phyloP scores from a whole-genome alignment of 805 yeast genomes.

The Cyberlindnera subsufficiens region DNA sequence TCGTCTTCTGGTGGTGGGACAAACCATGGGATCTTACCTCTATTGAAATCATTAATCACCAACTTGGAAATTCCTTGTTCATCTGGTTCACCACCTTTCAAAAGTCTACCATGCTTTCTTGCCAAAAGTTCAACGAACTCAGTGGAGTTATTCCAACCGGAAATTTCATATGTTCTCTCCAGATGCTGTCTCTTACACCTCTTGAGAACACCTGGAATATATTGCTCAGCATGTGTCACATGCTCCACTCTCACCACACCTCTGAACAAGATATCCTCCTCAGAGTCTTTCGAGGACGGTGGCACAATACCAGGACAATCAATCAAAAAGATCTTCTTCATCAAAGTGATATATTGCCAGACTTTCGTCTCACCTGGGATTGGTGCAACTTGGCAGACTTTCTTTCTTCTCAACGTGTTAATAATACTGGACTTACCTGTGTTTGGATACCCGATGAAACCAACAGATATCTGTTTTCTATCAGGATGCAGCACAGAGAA shows the following conservation, averaged over 20 bases:
- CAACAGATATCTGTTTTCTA: conserved; percentile 93
- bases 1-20: conserved; percentile 84
- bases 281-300: conserved; percentile 83
- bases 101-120: conserved; percentile 83
- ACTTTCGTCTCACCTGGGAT: conserved; percentile 99
- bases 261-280: conserved; percentile 86
- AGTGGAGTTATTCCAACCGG: conserved; percentile 76
- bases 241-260: conserved; percentile 99
- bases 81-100: conserved; percentile 98
- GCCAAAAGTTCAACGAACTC: conserved; percentile 90
- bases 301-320: conserved; percentile 99
- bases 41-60: conserved; percentile 87
- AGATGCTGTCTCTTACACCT: conserved; percentile 87
- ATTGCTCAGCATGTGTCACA: conserved; percentile 92
- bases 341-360: conserved; percentile 96
- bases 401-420: conserved; percentile 88
- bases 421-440: conserved; percentile 97
- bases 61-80: conserved; percentile 89
- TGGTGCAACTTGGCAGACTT: conserved; percentile 96
- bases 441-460: conserved; percentile 96
- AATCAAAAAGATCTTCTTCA: conserved; percentile 91
- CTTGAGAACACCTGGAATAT: conserved; percentile 76
- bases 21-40: conserved; percentile 98
- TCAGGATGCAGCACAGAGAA: conserved; percentile 87
- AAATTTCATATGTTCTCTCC: conserved; percentile 91